phyloP scores from a whole-genome alignment of 768 basidiomycete genomes.

The Peribolospora baueri region DNA sequence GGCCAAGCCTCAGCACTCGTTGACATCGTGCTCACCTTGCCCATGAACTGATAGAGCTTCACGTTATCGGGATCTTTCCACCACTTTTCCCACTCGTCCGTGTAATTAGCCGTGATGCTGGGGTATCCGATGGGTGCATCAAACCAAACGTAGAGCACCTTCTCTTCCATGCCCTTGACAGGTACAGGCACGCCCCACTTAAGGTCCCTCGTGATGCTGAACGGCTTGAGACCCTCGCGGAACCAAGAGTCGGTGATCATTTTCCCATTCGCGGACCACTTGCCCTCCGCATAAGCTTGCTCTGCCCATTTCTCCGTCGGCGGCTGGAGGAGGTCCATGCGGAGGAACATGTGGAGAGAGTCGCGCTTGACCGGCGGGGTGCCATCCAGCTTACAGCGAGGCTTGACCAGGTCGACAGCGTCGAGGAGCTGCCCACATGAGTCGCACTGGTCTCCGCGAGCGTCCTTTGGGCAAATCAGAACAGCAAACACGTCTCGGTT shows the following conservation, averaged over 20 bases:
- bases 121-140: slow-evolving; percentile 93
- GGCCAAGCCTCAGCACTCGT: neutral
- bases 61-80: slow-evolving; percentile 85
- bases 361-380: slow-evolving; percentile 47
- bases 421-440: slow-evolving; percentile 26
- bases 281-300: slow-evolving; percentile 47
- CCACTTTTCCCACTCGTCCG: slow-evolving; percentile 84
- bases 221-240: slow-evolving; percentile 59
- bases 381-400: slow-evolving; percentile 73
- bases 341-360: slow-evolving; percentile 81
- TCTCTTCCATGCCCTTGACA: slow-evolving; percentile 42
- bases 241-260: slow-evolving; percentile 72
- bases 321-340: slow-evolving; percentile 58
- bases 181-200: slow-evolving; percentile 94
- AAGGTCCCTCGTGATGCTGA: slow-evolving; percentile 78
- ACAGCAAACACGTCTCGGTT: neutral
- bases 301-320: slow-evolving; percentile 71
- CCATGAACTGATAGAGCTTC: slow-evolving; percentile 93
- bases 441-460: slow-evolving; percentile 96
- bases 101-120: slow-evolving; percentile 89
- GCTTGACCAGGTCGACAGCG: slow-evolving; percentile 67
- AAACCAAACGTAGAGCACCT: slow-evolving; percentile 97
- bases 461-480: slow-evolving; percentile 33
- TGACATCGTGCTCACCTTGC: slow-evolving; percentile 51
- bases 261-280: slow-evolving; percentile 85